Conservation (phyloP, 2,329 filamentous ascomycete genomes). For the Endoconidiophora laricicola region DNA sequence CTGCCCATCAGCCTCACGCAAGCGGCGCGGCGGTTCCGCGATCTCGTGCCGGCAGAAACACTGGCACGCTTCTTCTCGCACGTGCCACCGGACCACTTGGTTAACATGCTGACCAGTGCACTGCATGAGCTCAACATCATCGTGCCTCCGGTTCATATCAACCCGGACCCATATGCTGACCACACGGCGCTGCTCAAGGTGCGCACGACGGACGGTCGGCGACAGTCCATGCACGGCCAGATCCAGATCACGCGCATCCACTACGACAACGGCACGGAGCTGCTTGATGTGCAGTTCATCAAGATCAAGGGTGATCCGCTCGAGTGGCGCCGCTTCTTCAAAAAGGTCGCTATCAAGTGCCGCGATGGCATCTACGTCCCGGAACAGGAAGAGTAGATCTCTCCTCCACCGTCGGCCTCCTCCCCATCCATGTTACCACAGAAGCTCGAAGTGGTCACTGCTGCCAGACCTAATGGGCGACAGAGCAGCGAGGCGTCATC, state of each 20-base stretch:
- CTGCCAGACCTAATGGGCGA: neutral
- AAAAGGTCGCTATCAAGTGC: constrained; percentile 77
- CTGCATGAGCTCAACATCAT: constrained; percentile 76
- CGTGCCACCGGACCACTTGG: constrained; percentile 55
- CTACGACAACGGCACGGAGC: constrained; percentile 38
- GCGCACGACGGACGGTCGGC: constrained; percentile 53
- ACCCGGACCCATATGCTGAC: constrained; percentile 17
- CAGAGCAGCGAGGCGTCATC: too few relatives aligned
- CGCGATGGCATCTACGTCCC: constrained; percentile 60
- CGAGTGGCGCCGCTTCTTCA: constrained; percentile 94
- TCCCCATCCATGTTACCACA: too few relatives aligned
- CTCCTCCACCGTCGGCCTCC: neutral
- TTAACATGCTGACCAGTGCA: constrained; percentile 65
- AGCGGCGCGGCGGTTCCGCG: constrained; percentile 69
- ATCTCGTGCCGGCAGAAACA: constrained; percentile 76
- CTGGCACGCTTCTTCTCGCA: constrained; percentile 87
- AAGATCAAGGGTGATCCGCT: constrained; percentile 92
- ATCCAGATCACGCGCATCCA: constrained; percentile 53
- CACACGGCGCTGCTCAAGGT: constrained; percentile 49
- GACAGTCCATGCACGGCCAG: constrained; percentile 58
- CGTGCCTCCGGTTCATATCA: constrained; percentile 33
- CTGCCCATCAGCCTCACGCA: constrained; percentile 79
- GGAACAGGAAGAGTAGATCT: constrained; percentile 18
- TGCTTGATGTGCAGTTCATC: constrained; percentile 76
- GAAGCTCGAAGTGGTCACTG: too few relatives aligned